Evolutionary conservation across 106 monocot genomes (phyloP), one percentile per base, ranked within the genome.

Genomic region (Dactylorhiza incarnata): DNA sequence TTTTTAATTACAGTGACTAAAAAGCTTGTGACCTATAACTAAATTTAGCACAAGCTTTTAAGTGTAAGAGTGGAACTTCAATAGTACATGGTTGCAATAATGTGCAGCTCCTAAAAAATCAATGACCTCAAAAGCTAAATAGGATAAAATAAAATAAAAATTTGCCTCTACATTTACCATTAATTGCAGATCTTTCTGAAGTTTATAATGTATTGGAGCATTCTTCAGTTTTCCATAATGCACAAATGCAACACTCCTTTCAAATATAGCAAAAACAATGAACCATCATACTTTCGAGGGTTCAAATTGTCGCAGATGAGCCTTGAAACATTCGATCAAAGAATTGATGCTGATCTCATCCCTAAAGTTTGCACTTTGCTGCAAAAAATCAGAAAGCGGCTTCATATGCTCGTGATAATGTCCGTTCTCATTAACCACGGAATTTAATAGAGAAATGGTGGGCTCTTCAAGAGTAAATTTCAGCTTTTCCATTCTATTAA

Each of bases 401-500:
- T 74, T 74, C 65, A 74, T 8, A 68, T 75, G 74, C 48, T 80
- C 51, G 43, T 75, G 37, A 75, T 51, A 80, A 13, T 68, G 8
- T 37, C 43, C 63, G 9, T 68, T 43, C 68, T 69, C 47, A 11
- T 67, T 67, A 23, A 74, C 43, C 52, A 69, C 23, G 45, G 74
- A 37, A 48, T 74, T 24, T 5, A 74, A n/a, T 44, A 68, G 54
- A 9, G 67, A 50, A 46, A 54, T 25, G 46, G 75, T 81, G 1
- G 68, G 46, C 19, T 68, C 81, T 54, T 76, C 81, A 56, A 76
- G 24, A 5, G 48, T 25, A 61, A 75, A 59, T 5, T 63, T 13
- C 48, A 9, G 20, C 14, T 76, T 52, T 5, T 76, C 58, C 76
- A 76, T 81, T 81, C 56, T 49, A 44, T 69, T 20, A 70, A 81